These are phyloP conservation scores for Chrysanthemum makinoi DNA, from an alignment of 129 eudicot species.

Conservation along the genomic window DNA sequence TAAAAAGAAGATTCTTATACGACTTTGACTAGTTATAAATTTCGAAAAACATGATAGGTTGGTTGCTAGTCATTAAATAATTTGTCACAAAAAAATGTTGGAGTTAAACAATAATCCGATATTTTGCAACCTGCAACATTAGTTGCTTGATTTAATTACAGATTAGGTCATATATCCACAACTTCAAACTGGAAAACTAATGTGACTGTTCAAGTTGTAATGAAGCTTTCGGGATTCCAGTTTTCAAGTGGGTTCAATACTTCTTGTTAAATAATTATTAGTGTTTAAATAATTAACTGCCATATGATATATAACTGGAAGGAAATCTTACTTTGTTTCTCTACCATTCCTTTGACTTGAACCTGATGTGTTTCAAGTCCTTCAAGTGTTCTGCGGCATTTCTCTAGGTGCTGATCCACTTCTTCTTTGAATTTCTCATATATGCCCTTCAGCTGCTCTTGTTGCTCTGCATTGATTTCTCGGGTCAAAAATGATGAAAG, in stretches of 20 bases:
- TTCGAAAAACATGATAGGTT: not conserved
- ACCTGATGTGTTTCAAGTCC: too few species aligned
- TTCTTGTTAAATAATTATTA: too few species aligned
- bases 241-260: too few species aligned
- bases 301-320: not conserved
- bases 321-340: slow-evolving; percentile 62
- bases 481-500: too few species aligned
- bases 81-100: not conserved
- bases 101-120: not conserved
- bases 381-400: too few species aligned
- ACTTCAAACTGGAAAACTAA: not conserved
- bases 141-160: not conserved
- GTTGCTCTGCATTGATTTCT: too few species aligned
- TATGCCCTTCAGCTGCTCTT: too few species aligned
- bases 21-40: too few species aligned
- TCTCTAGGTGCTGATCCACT: too few species aligned
- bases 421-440: too few species aligned
- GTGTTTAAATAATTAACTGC: not conserved
- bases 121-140: not conserved
- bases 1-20: too few species aligned
- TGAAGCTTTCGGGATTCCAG: not conserved
- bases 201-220: not conserved
- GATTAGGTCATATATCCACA: not conserved
- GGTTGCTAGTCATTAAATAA: not conserved
- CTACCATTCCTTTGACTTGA: slow-evolving; percentile 41